Percentiles rank a stretch among this genome's conserved stretches.
Evolutionary conservation across 768 basidiomycete species (phyloP).

Genomic region (Macrolepiota dolichaula): DNA sequence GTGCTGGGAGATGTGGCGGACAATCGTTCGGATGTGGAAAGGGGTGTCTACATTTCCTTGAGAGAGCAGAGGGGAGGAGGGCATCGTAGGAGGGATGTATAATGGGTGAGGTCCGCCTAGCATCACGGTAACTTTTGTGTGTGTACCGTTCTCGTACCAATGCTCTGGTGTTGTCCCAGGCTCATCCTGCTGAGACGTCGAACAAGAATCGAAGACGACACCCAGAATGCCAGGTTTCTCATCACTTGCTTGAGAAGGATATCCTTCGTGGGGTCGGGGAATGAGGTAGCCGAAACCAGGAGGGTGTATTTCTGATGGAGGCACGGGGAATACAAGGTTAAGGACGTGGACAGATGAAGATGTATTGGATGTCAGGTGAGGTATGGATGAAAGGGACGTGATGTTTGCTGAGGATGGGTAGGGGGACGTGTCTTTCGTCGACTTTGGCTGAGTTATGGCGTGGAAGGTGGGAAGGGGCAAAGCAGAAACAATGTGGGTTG

Average conservation of each 20-base stretch:
- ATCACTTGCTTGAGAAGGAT: slow-evolving; percentile 25
- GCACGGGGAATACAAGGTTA: slow-evolving; percentile 75
- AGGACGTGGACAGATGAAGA: slow-evolving; percentile 82
- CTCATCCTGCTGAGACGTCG: slow-evolving; percentile 54
- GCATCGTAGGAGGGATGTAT: slow-evolving; percentile 21
- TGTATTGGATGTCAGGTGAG: slow-evolving; percentile 68
- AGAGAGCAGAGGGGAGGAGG: slow-evolving; percentile 15
- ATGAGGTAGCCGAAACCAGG: slow-evolving; percentile 93
- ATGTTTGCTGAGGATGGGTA: slow-evolving; percentile 14
- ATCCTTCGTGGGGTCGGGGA: slow-evolving; percentile 66
- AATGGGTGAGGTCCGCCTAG: slow-evolving; percentile 71
- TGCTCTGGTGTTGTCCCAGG: slow-evolving; percentile 14
- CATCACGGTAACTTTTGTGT: slow-evolving; percentile 89
- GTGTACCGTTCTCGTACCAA: slow-evolving; percentile 25
- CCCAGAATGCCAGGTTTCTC: slow-evolving; percentile 60
- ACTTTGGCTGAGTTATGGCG: slow-evolving; percentile 29
- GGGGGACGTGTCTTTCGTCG: not conserved
- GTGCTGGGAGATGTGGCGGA: slow-evolving; percentile 41
- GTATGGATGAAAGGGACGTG: slow-evolving; percentile 31
- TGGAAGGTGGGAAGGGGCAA: slow-evolving; percentile 60
- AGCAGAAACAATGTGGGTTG: slow-evolving; percentile 76
- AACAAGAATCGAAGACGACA: slow-evolving; percentile 85
- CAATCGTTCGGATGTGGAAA: slow-evolving; percentile 23
- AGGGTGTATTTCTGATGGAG: slow-evolving; percentile 59
- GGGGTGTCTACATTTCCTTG: slow-evolving; percentile 17